Conservation (phyloP, 1,284 basidiomycete genomes). For the Amylostereum chailletii region DNA sequence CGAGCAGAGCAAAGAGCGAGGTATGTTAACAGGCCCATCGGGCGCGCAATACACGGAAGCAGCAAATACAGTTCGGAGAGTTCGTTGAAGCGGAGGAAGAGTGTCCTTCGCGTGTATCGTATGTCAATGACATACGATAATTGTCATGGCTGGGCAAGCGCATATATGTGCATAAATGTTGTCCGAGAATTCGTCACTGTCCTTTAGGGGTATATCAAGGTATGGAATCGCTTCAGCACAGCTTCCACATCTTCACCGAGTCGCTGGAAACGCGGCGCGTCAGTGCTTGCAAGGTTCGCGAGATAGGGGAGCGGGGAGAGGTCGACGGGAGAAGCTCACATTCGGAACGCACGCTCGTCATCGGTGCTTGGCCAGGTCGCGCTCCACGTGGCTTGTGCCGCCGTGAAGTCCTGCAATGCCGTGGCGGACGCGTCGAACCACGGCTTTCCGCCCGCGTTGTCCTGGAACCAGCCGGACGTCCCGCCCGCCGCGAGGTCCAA, state of each 20-base stretch:
- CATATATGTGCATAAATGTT: no score
- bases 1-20: no score
- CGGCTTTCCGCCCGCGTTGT: slow-evolving; percentile 62
- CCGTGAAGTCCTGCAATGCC: slow-evolving; percentile 65
- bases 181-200: no score
- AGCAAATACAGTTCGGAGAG: no score
- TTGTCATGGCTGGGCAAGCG: no score
- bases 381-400: slow-evolving; percentile 55
- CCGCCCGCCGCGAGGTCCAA: slow-evolving; percentile 77
- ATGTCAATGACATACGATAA: no score
- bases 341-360: slow-evolving; percentile 58
- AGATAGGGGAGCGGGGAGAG: slow-evolving; percentile 3
- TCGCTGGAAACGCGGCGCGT: slow-evolving; percentile 23
- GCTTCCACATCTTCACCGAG: slow-evolving; percentile 62
- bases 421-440: slow-evolving; percentile 67
- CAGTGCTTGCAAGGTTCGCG: background rate
- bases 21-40: no score
- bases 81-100: no score
- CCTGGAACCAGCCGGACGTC: slow-evolving; percentile 86
- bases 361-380: slow-evolving; percentile 59
- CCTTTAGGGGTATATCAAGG: no score
- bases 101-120: no score
- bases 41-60: no score
- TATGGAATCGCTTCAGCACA: slow-evolving; percentile 9
- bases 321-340: slow-evolving; percentile 37